Base-by-base conservation (phyloP, 2,329 filamentous ascomycete genomes). In the Aspergillus novoparasiticus region DNA sequence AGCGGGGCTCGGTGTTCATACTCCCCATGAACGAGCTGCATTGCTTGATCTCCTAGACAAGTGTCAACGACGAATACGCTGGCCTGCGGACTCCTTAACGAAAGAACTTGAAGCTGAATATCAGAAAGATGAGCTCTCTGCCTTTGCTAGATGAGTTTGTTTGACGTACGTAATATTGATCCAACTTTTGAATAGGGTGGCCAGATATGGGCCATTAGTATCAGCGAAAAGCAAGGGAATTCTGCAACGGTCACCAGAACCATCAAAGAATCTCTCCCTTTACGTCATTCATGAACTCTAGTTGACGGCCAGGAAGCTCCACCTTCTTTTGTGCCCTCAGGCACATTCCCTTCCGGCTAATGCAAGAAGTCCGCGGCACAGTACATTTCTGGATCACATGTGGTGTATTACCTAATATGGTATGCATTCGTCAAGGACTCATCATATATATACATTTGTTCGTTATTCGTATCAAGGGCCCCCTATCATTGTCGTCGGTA, bases 61-160 rank as follows among this genome's bases (percentile, higher is more conserved):
- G 12, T 71, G 66, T 46, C 69, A 73, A 48, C 53, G 53, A 11
- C 55, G 67, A 30, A 65, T 72, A 11, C 64, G 61, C 41, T 73
- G 71, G 71, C 71, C 71, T 14, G 59, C 58, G 6, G 54, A 58
- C 8, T 71, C 71, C 2, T 62, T 73, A 23, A 61, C 68, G 21
- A 69, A 66, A 26, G 71, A 69, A n/a, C 63, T 73, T 19, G 71
- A 73, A 39, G 32, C 60, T 6, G 69, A 73, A 64, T 73, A 70
- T 53, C 65, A 61, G 9, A 73, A 72, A 36, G 67, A 69, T 58
- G 65, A 62, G 3, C 59, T 68, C n/a, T 54, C 66, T 19, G 64
- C 63, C 21, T 60, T 66, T 23, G 36, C 63, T 6, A 57, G 59
- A 62, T 68, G 62, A 32, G 19, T 21, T 53, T 21, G 28, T 34